Conservation (phyloP, 1,284 basidiomycete species). For the Heterobasidion occidentale region DNA sequence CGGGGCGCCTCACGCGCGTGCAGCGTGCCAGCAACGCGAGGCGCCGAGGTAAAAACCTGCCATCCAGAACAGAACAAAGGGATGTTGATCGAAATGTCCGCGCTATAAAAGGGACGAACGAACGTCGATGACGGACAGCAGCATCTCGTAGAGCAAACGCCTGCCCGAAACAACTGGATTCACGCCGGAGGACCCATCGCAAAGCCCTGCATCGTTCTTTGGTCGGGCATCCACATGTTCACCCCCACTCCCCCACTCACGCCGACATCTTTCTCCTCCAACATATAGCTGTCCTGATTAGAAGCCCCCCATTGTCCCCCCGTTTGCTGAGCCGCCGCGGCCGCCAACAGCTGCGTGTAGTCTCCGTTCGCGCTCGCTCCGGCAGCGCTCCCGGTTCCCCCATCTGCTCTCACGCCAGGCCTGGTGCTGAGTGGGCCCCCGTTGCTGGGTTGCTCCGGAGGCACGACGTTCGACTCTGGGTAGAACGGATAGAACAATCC, state of each 20-base stretch:
- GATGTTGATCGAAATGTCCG: background rate
- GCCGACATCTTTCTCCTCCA: conserved; percentile 51
- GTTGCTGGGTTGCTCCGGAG: conserved; percentile 5
- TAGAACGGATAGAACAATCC: conserved; percentile 70
- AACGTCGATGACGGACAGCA: too few relatives aligned
- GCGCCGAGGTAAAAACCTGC: background rate
- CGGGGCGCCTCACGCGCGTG: background rate
- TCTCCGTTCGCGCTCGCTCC: conserved; percentile 23
- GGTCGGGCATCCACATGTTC: conserved; percentile 18
- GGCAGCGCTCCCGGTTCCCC: background rate
- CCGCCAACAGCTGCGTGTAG: conserved; percentile 47
- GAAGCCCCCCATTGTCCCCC: conserved; percentile 40
- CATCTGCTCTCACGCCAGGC: background rate
- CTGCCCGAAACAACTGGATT: background rate
- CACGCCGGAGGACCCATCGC: conserved; percentile 15
- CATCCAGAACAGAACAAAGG: background rate
- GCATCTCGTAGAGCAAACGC: background rate
- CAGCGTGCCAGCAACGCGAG: too few relatives aligned
- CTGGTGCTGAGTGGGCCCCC: conserved; percentile 1
- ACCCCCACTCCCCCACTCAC: conserved; percentile 12
- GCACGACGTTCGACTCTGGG: conserved; percentile 35
- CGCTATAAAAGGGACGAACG: background rate
- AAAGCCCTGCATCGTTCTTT: conserved; percentile 4
- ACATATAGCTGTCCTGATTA: conserved; percentile 52
- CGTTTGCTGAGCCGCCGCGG: conserved; percentile 40